Conservation (phyloP, 176 grass and related monocot species). For the Avena eriantha region DNA sequence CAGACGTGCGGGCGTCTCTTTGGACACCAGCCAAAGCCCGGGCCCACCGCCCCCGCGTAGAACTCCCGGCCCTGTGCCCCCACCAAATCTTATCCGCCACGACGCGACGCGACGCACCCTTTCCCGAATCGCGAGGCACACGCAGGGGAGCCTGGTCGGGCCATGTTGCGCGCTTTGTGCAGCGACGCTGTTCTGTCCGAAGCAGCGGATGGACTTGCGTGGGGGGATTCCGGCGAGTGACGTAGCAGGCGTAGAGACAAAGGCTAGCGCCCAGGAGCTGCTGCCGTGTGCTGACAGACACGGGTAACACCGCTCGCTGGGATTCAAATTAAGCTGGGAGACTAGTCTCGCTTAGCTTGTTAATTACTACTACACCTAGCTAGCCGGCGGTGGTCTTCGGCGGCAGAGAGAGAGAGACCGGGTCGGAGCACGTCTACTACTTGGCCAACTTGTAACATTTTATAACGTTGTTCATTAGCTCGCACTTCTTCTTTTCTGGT, state of each 20-base stretch:
- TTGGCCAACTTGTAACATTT: background rate
- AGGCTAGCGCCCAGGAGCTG: background rate
- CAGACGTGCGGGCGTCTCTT: slow-evolving; percentile 32
- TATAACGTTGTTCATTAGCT: background rate
- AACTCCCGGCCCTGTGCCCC: background rate
- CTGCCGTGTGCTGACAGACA: background rate
- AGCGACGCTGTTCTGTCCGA: background rate
- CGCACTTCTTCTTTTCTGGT: background rate
- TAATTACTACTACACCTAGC: background rate
- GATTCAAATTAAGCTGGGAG: slow-evolving; percentile 13
- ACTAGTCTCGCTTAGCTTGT: background rate
- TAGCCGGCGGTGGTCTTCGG: slow-evolving; percentile 2
- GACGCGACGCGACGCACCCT: background rate
- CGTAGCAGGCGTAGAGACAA: slow-evolving; percentile 34
- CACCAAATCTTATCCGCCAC: slow-evolving; percentile 36
- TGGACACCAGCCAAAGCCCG: slow-evolving; percentile 22
- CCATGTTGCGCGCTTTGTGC: too few relatives aligned
- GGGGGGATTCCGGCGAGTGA: background rate
- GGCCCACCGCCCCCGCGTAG: background rate
- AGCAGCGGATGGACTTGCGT: slow-evolving; percentile 2
- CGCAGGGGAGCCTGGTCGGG: too few relatives aligned
- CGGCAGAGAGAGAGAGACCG: background rate
- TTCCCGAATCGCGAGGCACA: background rate
- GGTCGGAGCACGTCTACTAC: background rate
- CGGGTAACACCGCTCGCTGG: background rate